A percentile compares a stretch with the other conserved stretches of the same genome.
Conservation (phyloP, 164 flowering plant genomes). For the Magnolia officinalis region DNA sequence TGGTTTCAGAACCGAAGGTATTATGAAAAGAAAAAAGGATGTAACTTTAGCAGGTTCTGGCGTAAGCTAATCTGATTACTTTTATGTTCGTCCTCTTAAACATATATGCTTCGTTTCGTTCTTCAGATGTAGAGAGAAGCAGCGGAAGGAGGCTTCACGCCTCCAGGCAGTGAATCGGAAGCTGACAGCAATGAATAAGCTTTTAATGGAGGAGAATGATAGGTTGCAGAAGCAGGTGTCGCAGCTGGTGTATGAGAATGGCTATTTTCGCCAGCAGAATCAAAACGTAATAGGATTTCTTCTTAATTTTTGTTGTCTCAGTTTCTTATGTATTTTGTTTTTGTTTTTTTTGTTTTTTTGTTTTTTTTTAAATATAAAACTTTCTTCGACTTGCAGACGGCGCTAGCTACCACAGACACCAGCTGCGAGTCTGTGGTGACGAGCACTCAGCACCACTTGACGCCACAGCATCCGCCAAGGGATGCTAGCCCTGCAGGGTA, state of each 20-base stretch:
- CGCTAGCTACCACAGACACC: constrained; percentile 72
- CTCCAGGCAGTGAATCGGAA: constrained; percentile 86
- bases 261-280: constrained; percentile 81
- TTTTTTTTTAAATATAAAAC: neutral
- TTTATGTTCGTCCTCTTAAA: neutral
- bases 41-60: no score
- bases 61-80: neutral
- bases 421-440: constrained; percentile 97
- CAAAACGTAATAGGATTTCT: constrained; percentile 42
- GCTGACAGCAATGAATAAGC: constrained; percentile 92
- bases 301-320: neutral
- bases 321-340: neutral
- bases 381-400: constrained; percentile 39
- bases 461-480: constrained; percentile 89
- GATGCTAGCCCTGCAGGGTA: constrained; percentile 99
- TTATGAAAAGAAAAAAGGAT: neutral
- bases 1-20: constrained; percentile 99
- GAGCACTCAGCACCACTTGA: constrained; percentile 79
- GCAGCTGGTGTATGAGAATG: constrained; percentile 84
- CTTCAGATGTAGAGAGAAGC: constrained; percentile 90
- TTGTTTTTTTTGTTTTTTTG: neutral
- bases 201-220: constrained; percentile 93
- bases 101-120: neutral
- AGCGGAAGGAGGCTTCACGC: constrained; percentile 89
- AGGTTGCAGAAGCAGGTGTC: constrained; percentile 96